A percentile compares a stretch with the other conserved stretches of the same genome.
Evolutionary conservation across 1,284 basidiomycete species (phyloP).

Genomic region (Cutaneotrichosporon arboriforme): DNA sequence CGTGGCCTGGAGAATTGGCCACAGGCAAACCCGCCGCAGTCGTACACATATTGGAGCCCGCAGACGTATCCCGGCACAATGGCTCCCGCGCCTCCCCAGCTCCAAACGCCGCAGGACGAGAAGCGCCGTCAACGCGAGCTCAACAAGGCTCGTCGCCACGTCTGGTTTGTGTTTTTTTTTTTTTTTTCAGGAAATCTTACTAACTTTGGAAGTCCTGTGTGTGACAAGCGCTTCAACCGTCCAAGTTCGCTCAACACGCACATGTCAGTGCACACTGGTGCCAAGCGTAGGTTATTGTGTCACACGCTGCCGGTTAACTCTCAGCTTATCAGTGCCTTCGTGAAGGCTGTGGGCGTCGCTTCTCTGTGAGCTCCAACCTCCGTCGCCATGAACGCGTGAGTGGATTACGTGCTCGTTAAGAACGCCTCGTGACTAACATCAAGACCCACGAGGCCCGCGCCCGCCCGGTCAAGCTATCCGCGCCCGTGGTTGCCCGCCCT

Average conservation of each 20-base stretch:
- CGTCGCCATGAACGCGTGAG: slow-evolving; percentile 55
- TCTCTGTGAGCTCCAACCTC: slow-evolving; percentile 60
- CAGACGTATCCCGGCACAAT: not conserved
- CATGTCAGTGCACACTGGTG: slow-evolving; percentile 62
- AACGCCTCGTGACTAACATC: no score
- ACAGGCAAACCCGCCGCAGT: not conserved
- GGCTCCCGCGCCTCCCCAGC: not conserved
- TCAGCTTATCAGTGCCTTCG: slow-evolving; percentile 55
- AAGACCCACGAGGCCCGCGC: slow-evolving; percentile 3
- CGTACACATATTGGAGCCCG: slow-evolving; percentile 5
- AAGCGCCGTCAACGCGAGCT: slow-evolving; percentile 10
- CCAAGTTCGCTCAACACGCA: slow-evolving; percentile 62
- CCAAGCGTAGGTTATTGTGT: slow-evolving; percentile 53
- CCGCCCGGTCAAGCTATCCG: not conserved
- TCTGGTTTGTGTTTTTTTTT: slow-evolving; percentile 17
- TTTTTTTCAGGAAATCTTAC: not conserved
- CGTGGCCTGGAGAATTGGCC: not conserved
- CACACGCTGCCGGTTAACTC: slow-evolving; percentile 4
- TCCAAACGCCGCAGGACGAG: slow-evolving; percentile 2
- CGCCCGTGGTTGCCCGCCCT: not conserved
- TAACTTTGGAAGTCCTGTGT: slow-evolving; percentile 49
- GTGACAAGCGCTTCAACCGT: slow-evolving; percentile 58
- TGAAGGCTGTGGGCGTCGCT: slow-evolving; percentile 53
- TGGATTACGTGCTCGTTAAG: not conserved
- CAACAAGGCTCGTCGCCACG: slow-evolving; percentile 19